These are phyloP conservation scores for Epichloe bromicola DNA, from an alignment of 2,329 filamentous ascomycete genomes.

Conservation along the genomic window DNA sequence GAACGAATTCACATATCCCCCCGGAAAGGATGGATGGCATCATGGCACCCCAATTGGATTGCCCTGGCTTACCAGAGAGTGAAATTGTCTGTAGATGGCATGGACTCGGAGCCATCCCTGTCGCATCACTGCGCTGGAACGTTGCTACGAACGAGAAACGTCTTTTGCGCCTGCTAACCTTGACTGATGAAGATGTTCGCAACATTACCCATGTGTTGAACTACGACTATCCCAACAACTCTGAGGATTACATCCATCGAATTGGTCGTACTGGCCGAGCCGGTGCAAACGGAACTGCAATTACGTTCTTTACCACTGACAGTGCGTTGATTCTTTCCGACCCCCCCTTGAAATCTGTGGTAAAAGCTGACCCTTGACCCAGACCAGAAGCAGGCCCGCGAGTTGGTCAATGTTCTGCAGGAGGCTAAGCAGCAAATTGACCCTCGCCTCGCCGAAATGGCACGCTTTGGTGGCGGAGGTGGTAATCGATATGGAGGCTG, in stretches of 20 bases:
- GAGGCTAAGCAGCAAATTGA: conserved; percentile 98
- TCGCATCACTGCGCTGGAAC: conserved; percentile 41
- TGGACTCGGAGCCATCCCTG: conserved; percentile 32
- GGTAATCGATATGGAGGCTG: conserved; percentile 62
- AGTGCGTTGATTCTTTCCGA: conserved; percentile 49
- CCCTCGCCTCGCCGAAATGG: conserved; percentile 91
- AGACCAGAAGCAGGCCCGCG: conserved; percentile 93
- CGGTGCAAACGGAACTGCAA: conserved; percentile 87
- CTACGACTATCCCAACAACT: conserved; percentile 99
- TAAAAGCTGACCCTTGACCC: neutral
- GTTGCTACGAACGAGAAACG: conserved; percentile 38
- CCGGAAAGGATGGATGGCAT: conserved; percentile 33
- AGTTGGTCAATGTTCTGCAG: conserved; percentile 81
- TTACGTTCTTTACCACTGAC: conserved; percentile 98
- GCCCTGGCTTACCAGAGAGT: conserved; percentile 45
- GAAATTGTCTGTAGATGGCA: conserved; percentile 34
- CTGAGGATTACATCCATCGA: conserved; percentile 96
- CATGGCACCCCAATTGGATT: conserved; percentile 39
- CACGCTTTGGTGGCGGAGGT: conserved; percentile 75
- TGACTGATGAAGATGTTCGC: conserved; percentile 72
- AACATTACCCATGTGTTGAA: conserved; percentile 99
- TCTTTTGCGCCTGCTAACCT: conserved; percentile 62
- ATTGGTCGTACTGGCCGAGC: conserved; percentile 94
- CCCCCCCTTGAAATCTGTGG: neutral
- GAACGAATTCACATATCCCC: conserved; percentile 28